Evolutionary conservation across 768 basidiomycete species (phyloP).

Genomic region (Leccinum arenicola): DNA sequence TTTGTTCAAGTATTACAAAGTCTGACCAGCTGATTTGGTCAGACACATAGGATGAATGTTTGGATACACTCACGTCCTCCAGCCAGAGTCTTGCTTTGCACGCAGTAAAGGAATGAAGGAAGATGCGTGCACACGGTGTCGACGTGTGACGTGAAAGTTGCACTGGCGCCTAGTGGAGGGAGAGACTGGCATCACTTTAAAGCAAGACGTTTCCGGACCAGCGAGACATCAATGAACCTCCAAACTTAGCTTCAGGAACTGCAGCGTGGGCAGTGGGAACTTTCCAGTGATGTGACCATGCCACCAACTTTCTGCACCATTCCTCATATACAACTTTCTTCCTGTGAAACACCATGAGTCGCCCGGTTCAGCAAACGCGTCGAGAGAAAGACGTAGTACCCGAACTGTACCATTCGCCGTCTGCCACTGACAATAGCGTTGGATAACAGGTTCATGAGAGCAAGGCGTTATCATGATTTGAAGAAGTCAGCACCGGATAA

Average conservation of each 20-base stretch:
- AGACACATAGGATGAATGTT: not conserved
- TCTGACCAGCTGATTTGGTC: not conserved
- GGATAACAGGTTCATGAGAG: no score
- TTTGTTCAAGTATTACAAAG: not conserved
- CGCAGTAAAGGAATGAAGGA: not conserved
- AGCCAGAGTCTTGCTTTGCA: not conserved
- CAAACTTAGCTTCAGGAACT: no score
- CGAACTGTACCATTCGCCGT: no score
- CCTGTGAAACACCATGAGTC: no score
- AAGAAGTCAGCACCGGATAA: no score
- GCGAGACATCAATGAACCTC: not conserved
- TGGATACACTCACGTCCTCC: not conserved
- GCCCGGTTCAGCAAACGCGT: no score
- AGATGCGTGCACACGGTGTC: not conserved
- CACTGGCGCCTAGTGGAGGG: no score
- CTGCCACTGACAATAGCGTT: no score
- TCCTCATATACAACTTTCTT: not conserved
- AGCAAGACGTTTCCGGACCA: not conserved
- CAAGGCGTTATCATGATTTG: no score
- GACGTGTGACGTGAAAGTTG: not conserved
- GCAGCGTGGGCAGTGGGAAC: no score
- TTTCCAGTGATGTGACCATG: no score
- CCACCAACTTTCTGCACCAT: not conserved
- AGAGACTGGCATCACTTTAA: not conserved
- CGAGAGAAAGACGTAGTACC: no score